These are phyloP conservation scores for Syncephalastrum monosporum DNA, from an alignment of 371 early-diverging fungal genomes.

Conservation along the genomic window DNA sequence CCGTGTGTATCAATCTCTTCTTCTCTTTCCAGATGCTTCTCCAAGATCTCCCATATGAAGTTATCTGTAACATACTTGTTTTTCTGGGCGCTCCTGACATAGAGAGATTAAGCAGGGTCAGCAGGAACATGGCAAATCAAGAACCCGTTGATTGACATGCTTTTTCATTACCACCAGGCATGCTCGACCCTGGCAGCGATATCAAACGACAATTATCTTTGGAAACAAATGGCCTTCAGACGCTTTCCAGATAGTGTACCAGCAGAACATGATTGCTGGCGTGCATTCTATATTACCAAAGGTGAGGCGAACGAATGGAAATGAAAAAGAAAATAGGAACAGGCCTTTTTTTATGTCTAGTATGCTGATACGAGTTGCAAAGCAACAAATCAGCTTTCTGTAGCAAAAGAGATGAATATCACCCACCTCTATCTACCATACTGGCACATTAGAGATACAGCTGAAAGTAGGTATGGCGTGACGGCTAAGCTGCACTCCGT, in stretches of 20 bases:
- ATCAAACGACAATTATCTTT: background rate
- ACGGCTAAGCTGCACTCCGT: slow-evolving; percentile 32
- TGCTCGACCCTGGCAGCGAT: too few species aligned
- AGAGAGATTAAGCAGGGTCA: too few species aligned
- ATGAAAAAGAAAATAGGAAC: too few species aligned
- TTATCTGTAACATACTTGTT: too few species aligned
- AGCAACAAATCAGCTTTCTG: slow-evolving; percentile 13
- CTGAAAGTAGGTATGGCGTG: slow-evolving; percentile 27
- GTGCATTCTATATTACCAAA: slow-evolving; percentile 12
- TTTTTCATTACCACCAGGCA: too few species aligned
- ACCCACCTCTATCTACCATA: slow-evolving; percentile 32
- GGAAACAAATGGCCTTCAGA: slow-evolving; percentile 1
- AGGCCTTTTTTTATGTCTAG: too few species aligned
- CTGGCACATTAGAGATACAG: slow-evolving; percentile 30
- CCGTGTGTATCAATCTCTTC: too few species aligned
- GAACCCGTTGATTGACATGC: too few species aligned
- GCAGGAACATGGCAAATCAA: too few species aligned
- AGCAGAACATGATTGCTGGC: slow-evolving; percentile 5
- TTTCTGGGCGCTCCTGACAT: too few species aligned
- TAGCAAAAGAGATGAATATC: slow-evolving; percentile 31
- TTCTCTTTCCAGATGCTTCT: too few species aligned
- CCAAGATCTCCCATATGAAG: too few species aligned
- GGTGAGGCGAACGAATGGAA: slow-evolving; percentile 6
- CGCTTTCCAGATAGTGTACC: background rate
- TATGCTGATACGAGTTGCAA: background rate